Percentiles rank a stretch among this genome's conserved stretches.
These are phyloP conservation scores for Suhomyces kilbournensis DNA, from an alignment of 805 yeast genomes.

Conservation along the genomic window DNA sequence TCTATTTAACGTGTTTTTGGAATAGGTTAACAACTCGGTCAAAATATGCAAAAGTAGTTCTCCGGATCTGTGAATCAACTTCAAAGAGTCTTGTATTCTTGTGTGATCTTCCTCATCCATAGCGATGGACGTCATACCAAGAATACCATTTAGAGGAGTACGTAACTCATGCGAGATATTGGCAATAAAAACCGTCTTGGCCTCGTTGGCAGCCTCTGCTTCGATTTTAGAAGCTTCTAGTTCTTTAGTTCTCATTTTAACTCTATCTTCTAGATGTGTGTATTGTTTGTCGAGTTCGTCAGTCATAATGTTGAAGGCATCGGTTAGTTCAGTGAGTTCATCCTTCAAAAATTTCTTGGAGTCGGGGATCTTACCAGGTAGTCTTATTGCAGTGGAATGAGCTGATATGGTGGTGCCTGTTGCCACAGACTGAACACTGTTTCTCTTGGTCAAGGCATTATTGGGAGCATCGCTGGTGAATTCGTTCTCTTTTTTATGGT, in stretches of 20 bases:
- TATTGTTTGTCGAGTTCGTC: slow-evolving; percentile 84
- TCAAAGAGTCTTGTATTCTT: slow-evolving; percentile 70
- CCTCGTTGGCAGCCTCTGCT: slow-evolving; percentile 95
- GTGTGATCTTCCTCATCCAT: slow-evolving; percentile 76
- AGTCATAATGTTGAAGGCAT: slow-evolving; percentile 88
- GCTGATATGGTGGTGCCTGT: slow-evolving; percentile 38
- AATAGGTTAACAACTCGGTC: slow-evolving; percentile 86
- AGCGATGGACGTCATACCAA: slow-evolving; percentile 93
- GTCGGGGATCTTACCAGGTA: slow-evolving; percentile 36
- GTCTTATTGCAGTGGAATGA: slow-evolving; percentile 36
- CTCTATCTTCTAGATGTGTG: slow-evolving; percentile 82
- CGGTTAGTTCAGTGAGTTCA: slow-evolving; percentile 84
- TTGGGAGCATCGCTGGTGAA: not conserved
- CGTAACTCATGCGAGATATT: slow-evolving; percentile 91
- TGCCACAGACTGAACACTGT: slow-evolving; percentile 26
- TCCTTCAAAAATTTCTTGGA: slow-evolving; percentile 59
- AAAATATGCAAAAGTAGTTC: slow-evolving; percentile 83
- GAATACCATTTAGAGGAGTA: slow-evolving; percentile 92
- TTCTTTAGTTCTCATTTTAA: slow-evolving; percentile 79
- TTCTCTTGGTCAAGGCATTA: slow-evolving; percentile 15
- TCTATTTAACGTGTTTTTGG: slow-evolving; percentile 85
- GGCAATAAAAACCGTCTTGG: slow-evolving; percentile 90
- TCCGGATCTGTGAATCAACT: slow-evolving; percentile 85
- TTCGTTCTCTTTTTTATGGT: not conserved
- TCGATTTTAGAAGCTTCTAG: slow-evolving; percentile 82